phyloP scores from a whole-genome alignment of 208 protist species.

The Zelonia costaricensis region DNA sequence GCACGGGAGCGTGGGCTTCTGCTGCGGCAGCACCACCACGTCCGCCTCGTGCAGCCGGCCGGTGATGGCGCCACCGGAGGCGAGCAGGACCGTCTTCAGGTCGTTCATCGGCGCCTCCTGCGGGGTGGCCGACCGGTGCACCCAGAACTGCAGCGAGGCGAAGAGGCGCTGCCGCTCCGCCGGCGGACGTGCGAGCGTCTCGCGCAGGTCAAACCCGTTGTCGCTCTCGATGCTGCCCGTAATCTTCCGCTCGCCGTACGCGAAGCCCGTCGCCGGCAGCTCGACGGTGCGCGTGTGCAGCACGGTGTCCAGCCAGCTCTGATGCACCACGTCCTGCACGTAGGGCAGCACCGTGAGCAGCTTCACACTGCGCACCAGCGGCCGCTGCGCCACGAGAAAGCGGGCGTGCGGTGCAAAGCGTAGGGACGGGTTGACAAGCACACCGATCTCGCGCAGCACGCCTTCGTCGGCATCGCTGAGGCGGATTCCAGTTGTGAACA shows the following conservation, averaged over 20 bases:
- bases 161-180: conserved; percentile 52
- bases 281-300: conserved; percentile 26
- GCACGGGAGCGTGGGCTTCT: conserved; percentile 22
- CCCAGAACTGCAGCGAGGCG: conserved; percentile 41
- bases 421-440: conserved; percentile 56
- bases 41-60: conserved; percentile 23
- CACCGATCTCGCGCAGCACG: conserved; percentile 27
- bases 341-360: conserved; percentile 69
- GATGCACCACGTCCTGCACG: conserved; percentile 44
- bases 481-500: conserved; percentile 71
- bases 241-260: conserved; percentile 39
- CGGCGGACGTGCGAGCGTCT: conserved; percentile 29
- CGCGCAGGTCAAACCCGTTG: conserved; percentile 55
- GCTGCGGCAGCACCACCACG: conserved; percentile 45
- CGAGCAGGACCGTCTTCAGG: conserved; percentile 52
- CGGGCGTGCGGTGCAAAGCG: conserved; percentile 30
- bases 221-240: conserved; percentile 50
- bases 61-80: conserved; percentile 57
- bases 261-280: conserved; percentile 6
- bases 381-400: conserved; percentile 48
- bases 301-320: conserved; percentile 53
- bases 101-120: conserved; percentile 76
- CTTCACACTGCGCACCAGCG: conserved; percentile 79
- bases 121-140: conserved; percentile 52
- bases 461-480: conserved; percentile 31